A percentile compares a stretch with the other conserved stretches of the same genome.
Conservation (phyloP, 129 eudicot species). For the Chrysanthemum seticuspe region DNA sequence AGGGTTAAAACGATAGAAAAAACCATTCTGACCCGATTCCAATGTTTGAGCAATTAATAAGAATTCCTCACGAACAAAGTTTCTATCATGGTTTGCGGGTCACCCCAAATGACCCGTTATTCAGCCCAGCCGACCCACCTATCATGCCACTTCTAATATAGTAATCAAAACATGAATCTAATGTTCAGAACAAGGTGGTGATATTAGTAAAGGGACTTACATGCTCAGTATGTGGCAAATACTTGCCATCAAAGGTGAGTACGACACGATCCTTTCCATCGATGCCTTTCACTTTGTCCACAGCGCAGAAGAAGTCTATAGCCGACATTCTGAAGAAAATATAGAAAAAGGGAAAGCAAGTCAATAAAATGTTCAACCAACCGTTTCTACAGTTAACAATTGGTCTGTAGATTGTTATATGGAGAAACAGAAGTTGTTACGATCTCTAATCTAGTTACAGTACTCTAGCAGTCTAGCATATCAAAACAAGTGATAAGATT, state of each 20-base stretch:
- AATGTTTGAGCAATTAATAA: no score
- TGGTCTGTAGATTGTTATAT: background rate
- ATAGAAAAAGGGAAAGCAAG: background rate
- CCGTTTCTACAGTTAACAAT: background rate
- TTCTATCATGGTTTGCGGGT: no score
- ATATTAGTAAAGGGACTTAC: constrained; percentile 40
- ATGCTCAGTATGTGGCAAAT: constrained; percentile 84
- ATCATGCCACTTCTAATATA: background rate
- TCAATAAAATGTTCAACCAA: background rate
- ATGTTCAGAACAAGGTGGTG: background rate
- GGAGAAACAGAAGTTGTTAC: background rate
- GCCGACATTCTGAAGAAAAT: constrained; percentile 79
- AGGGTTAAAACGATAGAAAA: background rate
- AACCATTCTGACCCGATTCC: background rate
- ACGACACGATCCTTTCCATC: constrained; percentile 98
- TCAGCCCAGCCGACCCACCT: background rate
- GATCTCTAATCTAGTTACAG: background rate
- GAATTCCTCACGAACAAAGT: no score
- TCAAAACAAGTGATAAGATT: no score
- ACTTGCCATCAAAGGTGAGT: constrained; percentile 91
- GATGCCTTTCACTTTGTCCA: constrained; percentile 88
- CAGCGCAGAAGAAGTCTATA: constrained; percentile 93
- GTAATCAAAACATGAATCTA: background rate
- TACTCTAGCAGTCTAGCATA: background rate
- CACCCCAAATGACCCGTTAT: background rate